Evolutionary conservation across 495 filamentous ascomycete species (phyloP).

Genomic region (Clohesyomyces aquaticus): DNA sequence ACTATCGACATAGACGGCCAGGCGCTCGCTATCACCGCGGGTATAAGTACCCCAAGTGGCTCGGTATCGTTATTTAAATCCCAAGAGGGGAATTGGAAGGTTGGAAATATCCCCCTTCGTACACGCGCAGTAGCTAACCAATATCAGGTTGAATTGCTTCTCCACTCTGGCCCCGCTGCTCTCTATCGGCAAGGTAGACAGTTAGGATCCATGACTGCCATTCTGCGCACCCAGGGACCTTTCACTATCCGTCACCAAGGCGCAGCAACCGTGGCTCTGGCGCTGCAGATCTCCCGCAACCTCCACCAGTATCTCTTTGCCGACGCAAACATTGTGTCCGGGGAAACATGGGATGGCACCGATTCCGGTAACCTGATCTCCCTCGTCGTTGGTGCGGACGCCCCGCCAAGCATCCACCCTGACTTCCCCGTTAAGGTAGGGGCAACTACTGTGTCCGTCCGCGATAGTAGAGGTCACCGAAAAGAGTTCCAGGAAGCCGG

Average conservation of each 20-base stretch:
- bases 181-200: conserved; percentile 51
- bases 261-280: conserved; percentile 42
- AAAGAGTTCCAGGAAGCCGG: conserved; percentile 27
- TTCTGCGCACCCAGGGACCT: conserved; percentile 51
- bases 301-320: conserved; percentile 63
- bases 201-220: conserved; percentile 56
- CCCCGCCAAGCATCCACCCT: conserved; percentile 19
- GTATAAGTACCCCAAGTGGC: background rate
- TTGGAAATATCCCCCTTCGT: background rate
- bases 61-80: background rate
- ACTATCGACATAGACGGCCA: conserved; percentile 14
- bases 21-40: background rate
- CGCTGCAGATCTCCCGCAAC: conserved; percentile 62
- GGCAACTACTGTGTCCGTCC: conserved; percentile 20
- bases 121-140: background rate
- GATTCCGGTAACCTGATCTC: conserved; percentile 43
- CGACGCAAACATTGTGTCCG: conserved; percentile 52
- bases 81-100: conserved; percentile 7
- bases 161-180: background rate
- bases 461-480: conserved; percentile 23
- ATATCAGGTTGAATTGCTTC: conserved; percentile 6
- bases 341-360: background rate
- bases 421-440: conserved; percentile 30
- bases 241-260: conserved; percentile 53
- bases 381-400: conserved; percentile 35